phyloP scores from a whole-genome alignment of 805 yeast species.

The Starmerella vaccinii region DNA sequence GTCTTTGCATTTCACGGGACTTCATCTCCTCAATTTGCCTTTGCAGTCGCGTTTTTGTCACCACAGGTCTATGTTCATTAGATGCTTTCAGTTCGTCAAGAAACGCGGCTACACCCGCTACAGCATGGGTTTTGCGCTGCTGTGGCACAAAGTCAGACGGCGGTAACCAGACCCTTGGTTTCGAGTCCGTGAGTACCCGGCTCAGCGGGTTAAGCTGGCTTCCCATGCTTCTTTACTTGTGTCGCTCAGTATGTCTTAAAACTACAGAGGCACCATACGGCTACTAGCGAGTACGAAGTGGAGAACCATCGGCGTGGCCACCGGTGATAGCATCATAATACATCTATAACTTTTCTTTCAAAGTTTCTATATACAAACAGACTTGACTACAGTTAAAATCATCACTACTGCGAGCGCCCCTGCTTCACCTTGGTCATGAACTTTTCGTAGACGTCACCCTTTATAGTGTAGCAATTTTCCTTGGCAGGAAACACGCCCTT shows the following conservation, averaged over 20 bases:
- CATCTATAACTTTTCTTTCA: too few relatives aligned
- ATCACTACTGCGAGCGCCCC: neutral
- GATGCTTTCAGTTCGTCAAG: neutral
- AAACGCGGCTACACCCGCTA: constrained; percentile 1
- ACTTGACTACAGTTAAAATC: neutral
- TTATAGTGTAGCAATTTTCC: constrained; percentile 60
- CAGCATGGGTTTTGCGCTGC: neutral
- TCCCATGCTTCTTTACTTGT: neutral
- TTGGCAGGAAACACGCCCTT: constrained; percentile 46
- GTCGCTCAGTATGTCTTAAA: neutral
- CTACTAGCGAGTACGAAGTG: neutral
- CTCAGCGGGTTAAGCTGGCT: constrained; percentile 1
- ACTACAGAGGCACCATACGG: neutral
- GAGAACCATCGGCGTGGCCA: too few relatives aligned
- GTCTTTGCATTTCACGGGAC: constrained; percentile 14
- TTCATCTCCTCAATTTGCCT: constrained; percentile 27
- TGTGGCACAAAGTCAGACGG: constrained; percentile 6
- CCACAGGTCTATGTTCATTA: constrained; percentile 2
- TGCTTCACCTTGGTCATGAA: constrained; percentile 31
- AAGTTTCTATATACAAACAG: neutral
- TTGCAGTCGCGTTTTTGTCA: constrained; percentile 32
- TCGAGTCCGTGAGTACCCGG: neutral
- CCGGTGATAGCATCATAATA: too few relatives aligned
- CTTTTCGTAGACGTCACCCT: constrained; percentile 46
- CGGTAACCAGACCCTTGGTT: constrained; percentile 1